Conservation (phyloP, 2,329 filamentous ascomycete genomes). For the Venturia asperata region DNA sequence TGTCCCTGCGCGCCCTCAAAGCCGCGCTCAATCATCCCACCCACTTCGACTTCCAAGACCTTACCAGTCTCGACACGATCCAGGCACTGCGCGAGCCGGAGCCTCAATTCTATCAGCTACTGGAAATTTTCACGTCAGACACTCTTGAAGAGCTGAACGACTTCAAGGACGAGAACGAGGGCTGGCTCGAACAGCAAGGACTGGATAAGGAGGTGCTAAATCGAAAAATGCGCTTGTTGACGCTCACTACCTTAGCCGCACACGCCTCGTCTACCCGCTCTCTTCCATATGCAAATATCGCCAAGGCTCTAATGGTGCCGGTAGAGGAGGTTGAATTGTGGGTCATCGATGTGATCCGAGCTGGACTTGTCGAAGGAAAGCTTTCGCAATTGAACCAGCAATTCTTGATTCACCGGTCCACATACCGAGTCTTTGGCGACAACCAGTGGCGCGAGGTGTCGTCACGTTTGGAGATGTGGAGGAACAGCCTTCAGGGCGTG, state of each 20-base stretch:
- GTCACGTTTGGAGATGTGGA: slow-evolving; percentile 85
- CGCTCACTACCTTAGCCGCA: slow-evolving; percentile 82
- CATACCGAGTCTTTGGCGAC: slow-evolving; percentile 93
- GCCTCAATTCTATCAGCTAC: slow-evolving; percentile 77
- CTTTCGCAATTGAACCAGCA: slow-evolving; percentile 86
- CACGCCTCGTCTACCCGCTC: slow-evolving; percentile 70
- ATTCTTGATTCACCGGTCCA: slow-evolving; percentile 92
- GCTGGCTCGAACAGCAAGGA: slow-evolving; percentile 71
- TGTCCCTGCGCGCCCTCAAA: slow-evolving; percentile 59
- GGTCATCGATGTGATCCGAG: slow-evolving; percentile 97
- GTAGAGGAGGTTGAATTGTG: slow-evolving; percentile 87
- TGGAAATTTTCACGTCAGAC: slow-evolving; percentile 92
- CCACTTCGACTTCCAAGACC: slow-evolving; percentile 67
- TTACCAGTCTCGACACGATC: slow-evolving; percentile 65
- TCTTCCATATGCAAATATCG: slow-evolving; percentile 79
- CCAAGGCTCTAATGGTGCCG: slow-evolving; percentile 76
- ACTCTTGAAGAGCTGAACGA: slow-evolving; percentile 92
- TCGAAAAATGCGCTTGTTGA: slow-evolving; percentile 94
- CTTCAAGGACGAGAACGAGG: slow-evolving; percentile 85
- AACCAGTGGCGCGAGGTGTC: slow-evolving; percentile 97
- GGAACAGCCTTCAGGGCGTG: slow-evolving; percentile 70
- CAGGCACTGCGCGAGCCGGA: slow-evolving; percentile 83
- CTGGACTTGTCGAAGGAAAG: slow-evolving; percentile 91
- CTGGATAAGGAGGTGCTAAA: slow-evolving; percentile 66
- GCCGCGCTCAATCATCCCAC: slow-evolving; percentile 57